phyloP scores from a whole-genome alignment of 2,329 filamentous ascomycete species.

The Neobulgaria alba region DNA sequence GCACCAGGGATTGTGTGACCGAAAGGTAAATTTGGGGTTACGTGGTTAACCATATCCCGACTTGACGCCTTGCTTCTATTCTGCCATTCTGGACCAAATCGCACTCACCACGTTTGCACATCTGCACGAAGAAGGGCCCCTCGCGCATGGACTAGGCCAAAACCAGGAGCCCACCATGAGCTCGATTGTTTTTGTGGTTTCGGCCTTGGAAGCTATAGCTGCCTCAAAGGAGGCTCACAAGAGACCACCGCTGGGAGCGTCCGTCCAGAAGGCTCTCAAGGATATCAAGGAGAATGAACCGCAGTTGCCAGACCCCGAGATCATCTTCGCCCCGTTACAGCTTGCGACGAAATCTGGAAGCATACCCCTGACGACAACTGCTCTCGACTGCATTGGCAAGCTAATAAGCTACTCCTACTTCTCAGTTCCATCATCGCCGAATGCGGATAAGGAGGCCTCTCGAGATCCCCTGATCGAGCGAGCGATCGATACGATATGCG shows the following conservation, averaged over 20 bases:
- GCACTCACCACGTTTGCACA: no score
- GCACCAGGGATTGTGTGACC: no score
- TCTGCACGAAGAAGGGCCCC: conserved; percentile 20
- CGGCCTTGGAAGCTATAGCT: conserved; percentile 84
- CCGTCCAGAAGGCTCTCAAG: conserved; percentile 70
- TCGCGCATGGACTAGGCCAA: no score
- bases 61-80: no score
- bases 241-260: conserved; percentile 75
- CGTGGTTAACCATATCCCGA: no score
- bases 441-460: conserved; percentile 30
- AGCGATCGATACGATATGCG: conserved; percentile 98
- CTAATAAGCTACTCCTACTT: conserved; percentile 99
- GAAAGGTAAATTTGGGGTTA: no score
- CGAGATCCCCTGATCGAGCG: conserved; percentile 81
- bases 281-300: conserved; percentile 81
- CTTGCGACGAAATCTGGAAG: conserved; percentile 82
- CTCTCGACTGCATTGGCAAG: conserved; percentile 96
- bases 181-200: conserved; percentile 93
- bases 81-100: no score
- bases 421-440: conserved; percentile 53
- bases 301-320: conserved; percentile 76
- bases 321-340: conserved; percentile 85
- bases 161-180: conserved; percentile 57
- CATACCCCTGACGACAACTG: conserved; percentile 76
- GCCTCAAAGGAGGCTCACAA: conserved; percentile 84